Base-by-base conservation (phyloP, 2,329 filamentous ascomycete species). In the Colletotrichum somersetense region DNA sequence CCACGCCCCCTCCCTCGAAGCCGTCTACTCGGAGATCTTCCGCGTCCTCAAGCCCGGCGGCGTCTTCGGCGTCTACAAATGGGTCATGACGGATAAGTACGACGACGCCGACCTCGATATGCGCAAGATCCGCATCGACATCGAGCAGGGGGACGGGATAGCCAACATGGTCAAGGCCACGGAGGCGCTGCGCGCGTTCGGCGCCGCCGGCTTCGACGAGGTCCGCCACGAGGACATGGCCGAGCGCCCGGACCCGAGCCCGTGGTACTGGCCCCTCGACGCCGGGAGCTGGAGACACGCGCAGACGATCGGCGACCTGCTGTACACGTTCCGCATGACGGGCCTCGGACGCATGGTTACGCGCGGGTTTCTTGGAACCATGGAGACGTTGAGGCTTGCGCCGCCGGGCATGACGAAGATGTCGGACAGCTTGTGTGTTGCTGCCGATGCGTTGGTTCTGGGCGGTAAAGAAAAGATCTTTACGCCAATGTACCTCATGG, bases 11-110 rank as follows among this genome's bases (percentile, higher is more conserved):
- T 92, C 91, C 56, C 90, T 98, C 10, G 93, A 95, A 79, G 95
- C 94, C 71, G 95, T 98, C 75, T 99, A 99, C 86, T 92, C 90
- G 80, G 92, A 98, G 83, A 98, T 98, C 79, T 95, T 92, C 89
- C 93, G 94, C 59, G 95, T 98, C 30, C 88, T 99, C 75, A 99
- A 98, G 89, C 96, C 96, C 26, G 96, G 96, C 73, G 96, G 96
- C 81, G 87, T 94, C 63, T 99, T 98, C 78, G 96, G 96, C 80
- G 96, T 98, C 64, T 99, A 98, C 85, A 96, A 99, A 84, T 98
- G 96, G 96, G 88, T 98, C 79, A 98, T 99, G 96, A 98, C 95
- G 8, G 95, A 98, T 74, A 86, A 91, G 33, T 99, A 98, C 84
- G 93, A 98, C 85, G 96, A 97, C 81, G 87, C 92, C 73, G 95